Conservation (phyloP, 306 rosid species). For the Hippophae tibetana region DNA sequence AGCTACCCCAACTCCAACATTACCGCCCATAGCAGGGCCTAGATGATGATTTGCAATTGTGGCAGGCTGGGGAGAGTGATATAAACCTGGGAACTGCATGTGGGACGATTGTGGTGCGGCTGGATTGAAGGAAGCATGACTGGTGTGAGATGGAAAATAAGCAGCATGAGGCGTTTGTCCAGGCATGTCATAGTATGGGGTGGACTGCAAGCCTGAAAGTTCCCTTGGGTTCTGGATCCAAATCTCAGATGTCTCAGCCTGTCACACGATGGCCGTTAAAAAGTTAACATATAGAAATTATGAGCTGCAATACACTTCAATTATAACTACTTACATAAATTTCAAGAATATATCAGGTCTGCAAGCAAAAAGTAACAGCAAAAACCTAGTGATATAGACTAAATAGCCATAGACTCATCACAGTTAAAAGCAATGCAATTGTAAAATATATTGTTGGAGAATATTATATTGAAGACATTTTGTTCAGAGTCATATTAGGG, state of each 20-base stretch:
- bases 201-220: conserved; percentile 69
- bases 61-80: conserved; percentile 72
- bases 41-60: conserved; percentile 63
- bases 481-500: too few species aligned
- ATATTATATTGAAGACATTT: too few species aligned
- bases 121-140: conserved; percentile 70
- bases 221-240: conserved; percentile 98
- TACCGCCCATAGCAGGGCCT: conserved; percentile 76
- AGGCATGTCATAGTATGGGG: conserved; percentile 73
- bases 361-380: too few species aligned
- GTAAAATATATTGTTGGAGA: too few species aligned
- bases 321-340: background rate
- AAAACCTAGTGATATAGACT: too few species aligned
- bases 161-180: conserved; percentile 84
- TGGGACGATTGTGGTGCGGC: conserved; percentile 94
- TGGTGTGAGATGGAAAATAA: conserved; percentile 72
- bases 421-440: too few species aligned
- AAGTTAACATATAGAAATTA: background rate
- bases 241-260: conserved; percentile 97
- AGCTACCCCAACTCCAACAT: conserved; percentile 80
- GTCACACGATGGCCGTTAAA: conserved; percentile 13
- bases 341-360: too few species aligned
- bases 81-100: conserved; percentile 95
- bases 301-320: background rate
- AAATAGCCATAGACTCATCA: too few species aligned